Percentiles rank a stretch among this genome's conserved stretches.
Evolutionary conservation across 2,329 filamentous ascomycete species (phyloP).

Genomic region (Clonostachys sp.): DNA sequence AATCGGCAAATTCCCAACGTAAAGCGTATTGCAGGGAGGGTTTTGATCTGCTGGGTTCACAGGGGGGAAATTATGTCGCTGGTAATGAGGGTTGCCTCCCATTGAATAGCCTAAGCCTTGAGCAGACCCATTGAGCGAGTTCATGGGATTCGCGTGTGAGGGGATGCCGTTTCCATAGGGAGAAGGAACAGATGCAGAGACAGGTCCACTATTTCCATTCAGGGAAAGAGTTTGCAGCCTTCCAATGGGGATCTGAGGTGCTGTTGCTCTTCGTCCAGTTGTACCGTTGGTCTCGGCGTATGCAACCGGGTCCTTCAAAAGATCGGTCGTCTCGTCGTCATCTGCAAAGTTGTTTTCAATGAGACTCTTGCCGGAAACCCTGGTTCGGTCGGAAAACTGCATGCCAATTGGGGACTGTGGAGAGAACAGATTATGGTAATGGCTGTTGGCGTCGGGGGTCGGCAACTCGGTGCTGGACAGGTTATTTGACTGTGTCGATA

Average conservation of each 20-base stretch:
- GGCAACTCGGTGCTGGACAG: conserved; percentile 18
- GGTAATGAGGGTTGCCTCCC: conserved; percentile 46
- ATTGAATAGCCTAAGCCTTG: conserved; percentile 15
- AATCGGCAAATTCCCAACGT: conserved; percentile 92
- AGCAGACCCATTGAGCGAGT: conserved; percentile 37
- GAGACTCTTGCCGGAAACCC: conserved; percentile 63
- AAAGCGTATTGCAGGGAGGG: conserved; percentile 94
- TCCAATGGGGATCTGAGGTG: conserved; percentile 64
- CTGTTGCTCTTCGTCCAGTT: conserved; percentile 57
- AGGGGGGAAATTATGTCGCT: conserved; percentile 62
- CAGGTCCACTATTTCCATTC: conserved; percentile 52
- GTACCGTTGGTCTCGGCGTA: conserved; percentile 53
- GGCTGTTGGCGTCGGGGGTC: conserved; percentile 7
- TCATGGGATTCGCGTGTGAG: conserved; percentile 42
- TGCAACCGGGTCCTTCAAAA: conserved; percentile 68
- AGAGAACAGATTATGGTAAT: conserved; percentile 59
- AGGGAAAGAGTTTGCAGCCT: conserved; percentile 69
- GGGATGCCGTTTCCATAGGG: conserved; percentile 35
- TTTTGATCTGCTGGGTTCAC: conserved; percentile 95
- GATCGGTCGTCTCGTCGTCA: conserved; percentile 65
- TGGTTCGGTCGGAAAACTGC: conserved; percentile 56
- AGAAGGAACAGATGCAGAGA: conserved; percentile 46
- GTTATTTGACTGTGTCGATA: conserved; percentile 46
- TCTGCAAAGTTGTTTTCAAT: conserved; percentile 64
- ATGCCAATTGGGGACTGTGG: conserved; percentile 70